Evolutionary conservation across 306 rosid species (phyloP), one percentile per base, ranked within the genome.

Genomic region (Fragaria ananassa): DNA sequence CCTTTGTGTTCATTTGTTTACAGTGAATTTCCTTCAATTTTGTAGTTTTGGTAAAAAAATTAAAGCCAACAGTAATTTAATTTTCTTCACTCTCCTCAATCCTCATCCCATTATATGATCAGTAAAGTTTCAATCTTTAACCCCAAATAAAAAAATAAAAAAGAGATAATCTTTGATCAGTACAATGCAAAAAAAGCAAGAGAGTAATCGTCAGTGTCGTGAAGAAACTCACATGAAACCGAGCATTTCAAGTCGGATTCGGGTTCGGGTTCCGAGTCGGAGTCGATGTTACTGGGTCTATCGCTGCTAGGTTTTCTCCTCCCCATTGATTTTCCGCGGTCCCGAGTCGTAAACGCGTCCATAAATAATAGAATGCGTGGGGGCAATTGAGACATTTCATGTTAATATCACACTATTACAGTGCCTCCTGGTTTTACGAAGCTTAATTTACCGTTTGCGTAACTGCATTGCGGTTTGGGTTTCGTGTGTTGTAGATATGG

Each of bases 401-500:
- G 35, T 31, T 31, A 31, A 31, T 31, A 31, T 31, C 35, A 31
- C 35, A 31, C 35, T 31, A 31, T 31, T 3, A 31, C 35, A 31
- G 35, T n/a, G n/a, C 34, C 34, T 31, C 34, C 34, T 31, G 34
- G 34, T 31, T 31, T 31, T 31, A 29, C 31, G 31, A 29, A 29
- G 31, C 31, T 29, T 29, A 29, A 29, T 29, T 29, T 29, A 29
- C 31, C 31, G 31, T 29, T 29, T 31, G 34, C 34, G 34, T 31
- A 1, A 37, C 63, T 25, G 17, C 39, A 18, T 46, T 67, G 70
- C 34, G 27, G 23, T 56, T 29, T 6, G 29, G 37, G 13, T 76
- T 15, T 31, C 31, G 14, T 44, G 51, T 29, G 67, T 10, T 75
- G 64, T 66, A 92, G 99, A 91, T 78, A 96, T 96, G 99, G 82